Evolutionary conservation across 768 basidiomycete genomes (phyloP).

Genomic region (Tulasnella sp.): DNA sequence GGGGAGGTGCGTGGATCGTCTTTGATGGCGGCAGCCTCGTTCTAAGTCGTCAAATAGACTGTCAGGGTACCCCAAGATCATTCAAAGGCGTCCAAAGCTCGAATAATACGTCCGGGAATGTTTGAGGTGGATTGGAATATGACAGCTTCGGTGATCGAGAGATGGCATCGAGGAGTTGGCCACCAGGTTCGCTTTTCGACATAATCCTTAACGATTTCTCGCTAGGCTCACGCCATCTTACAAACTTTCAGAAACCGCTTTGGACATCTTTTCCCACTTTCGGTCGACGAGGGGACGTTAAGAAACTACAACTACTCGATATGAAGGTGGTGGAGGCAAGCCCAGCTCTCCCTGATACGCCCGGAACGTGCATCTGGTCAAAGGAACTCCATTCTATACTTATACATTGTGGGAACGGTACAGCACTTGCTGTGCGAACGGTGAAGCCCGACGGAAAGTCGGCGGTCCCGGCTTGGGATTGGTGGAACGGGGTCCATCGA

Average conservation of each 20-base stretch:
- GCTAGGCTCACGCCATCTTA: background rate
- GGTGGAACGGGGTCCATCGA: constrained; percentile 68
- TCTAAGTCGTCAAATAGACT: constrained; percentile 43
- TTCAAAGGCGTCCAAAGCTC: constrained; percentile 49
- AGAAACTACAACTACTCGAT: constrained; percentile 25
- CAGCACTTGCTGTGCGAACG: constrained; percentile 51
- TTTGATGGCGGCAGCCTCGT: constrained; percentile 7
- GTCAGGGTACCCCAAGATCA: constrained; percentile 49
- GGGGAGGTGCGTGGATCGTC: constrained; percentile 47
- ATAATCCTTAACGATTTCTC: background rate
- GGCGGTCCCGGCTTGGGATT: constrained; percentile 51
- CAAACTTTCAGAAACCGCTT: background rate
- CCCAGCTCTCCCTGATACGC: constrained; percentile 32
- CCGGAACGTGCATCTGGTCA: constrained; percentile 37
- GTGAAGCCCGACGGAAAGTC: constrained; percentile 60
- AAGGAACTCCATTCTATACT: constrained; percentile 42
- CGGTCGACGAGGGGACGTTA: background rate
- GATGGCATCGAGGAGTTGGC: constrained; percentile 58
- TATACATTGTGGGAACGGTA: constrained; percentile 54
- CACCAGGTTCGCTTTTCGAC: constrained; percentile 53
- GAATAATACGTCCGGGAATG: constrained; percentile 53
- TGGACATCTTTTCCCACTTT: constrained; percentile 28
- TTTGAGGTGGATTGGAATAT: constrained; percentile 56
- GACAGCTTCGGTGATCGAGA: constrained; percentile 52
- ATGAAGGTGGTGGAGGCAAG: constrained; percentile 1